Evolutionary conservation across 768 basidiomycete genomes (phyloP).

Genomic region (Hydnum rufescens): DNA sequence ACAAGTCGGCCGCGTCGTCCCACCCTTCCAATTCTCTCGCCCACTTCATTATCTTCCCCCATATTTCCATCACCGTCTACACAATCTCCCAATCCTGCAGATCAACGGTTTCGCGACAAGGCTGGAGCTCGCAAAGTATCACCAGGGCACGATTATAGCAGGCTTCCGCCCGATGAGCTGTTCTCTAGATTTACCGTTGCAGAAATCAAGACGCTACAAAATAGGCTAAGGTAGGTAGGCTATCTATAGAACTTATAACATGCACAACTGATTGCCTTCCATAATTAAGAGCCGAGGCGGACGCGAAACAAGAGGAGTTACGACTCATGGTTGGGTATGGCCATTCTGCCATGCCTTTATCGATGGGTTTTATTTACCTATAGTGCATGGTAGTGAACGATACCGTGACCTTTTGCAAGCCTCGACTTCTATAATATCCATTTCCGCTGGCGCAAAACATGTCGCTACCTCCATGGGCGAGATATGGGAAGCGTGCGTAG

Average conservation of each 20-base stretch:
- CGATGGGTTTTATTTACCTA: background rate
- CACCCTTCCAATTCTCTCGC: too few relatives aligned
- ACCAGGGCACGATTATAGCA: conserved; percentile 10
- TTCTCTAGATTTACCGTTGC: conserved; percentile 50
- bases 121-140: too few relatives aligned
- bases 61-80: too few relatives aligned
- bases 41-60: too few relatives aligned
- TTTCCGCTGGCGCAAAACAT: conserved; percentile 44
- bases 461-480: conserved; percentile 47
- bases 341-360: conserved; percentile 2
- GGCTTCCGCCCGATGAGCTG: conserved; percentile 49
- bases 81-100: too few relatives aligned
- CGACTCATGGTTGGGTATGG: conserved; percentile 86
- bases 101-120: too few relatives aligned
- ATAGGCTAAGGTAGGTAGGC: conserved; percentile 40
- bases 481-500: conserved; percentile 25
- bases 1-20: too few relatives aligned
- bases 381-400: conserved; percentile 45
- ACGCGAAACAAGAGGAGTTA: conserved; percentile 73
- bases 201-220: conserved; percentile 47
- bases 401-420: conserved; percentile 77
- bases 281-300: conserved; percentile 45
- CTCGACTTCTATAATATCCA: conserved; percentile 64
- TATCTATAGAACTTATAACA: conserved; percentile 2
- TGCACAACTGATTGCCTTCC: background rate